Base-by-base conservation (phyloP, 371 early-diverging fungal species). In the Actinomortierella ambigua region DNA sequence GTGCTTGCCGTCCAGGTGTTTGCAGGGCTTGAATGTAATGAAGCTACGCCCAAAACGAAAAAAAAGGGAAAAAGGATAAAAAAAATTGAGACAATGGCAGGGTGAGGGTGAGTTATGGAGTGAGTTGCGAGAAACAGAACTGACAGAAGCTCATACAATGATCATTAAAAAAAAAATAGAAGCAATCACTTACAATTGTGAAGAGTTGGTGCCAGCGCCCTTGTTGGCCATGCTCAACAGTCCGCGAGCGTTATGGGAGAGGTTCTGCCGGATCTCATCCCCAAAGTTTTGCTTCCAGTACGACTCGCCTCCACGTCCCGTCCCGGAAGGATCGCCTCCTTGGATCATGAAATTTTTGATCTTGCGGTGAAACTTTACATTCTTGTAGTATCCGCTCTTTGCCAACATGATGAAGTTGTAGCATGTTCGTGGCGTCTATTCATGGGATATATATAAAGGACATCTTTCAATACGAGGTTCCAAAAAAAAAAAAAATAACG, bases 341-440 rank as follows among this genome's bases (percentile, higher is more conserved):
- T 97, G 97, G 20, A 96, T 82, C 95, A 98, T 97, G 67, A 97
- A 98, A 29, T 89, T 87, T 57, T 85, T 87, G 62, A 98, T 97
- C 48, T 83, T 86, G 55, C 97, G 87, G 80, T 97, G 97, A 76
- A 98, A 97, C 9, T 77, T 73, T 17, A 82, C 82, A 34, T 82
- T 78, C 54, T 93, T 88, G 78, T 97, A 95, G 63, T 95, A 95
- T 2, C 91, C 95, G 13, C 79, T 51, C 75, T 90, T 91, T 1
- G 95, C 89, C 47, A 97, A 81, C 83, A 87, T 82, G 41, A 97
- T 82, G 75, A 97, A 95, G 67, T 98, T 98, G 77, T 93, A 91
- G 75, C 95, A 95, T 3, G 98, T 86, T 15, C 88, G 82, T 14
- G 96, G 96, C 4, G 92, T 85, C 81, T 89, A 80, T 48, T 8